Evolutionary conservation across 805 yeast species (phyloP), one percentile per base, ranked within the genome.

Genomic region (Saccharomyces paradoxus): DNA sequence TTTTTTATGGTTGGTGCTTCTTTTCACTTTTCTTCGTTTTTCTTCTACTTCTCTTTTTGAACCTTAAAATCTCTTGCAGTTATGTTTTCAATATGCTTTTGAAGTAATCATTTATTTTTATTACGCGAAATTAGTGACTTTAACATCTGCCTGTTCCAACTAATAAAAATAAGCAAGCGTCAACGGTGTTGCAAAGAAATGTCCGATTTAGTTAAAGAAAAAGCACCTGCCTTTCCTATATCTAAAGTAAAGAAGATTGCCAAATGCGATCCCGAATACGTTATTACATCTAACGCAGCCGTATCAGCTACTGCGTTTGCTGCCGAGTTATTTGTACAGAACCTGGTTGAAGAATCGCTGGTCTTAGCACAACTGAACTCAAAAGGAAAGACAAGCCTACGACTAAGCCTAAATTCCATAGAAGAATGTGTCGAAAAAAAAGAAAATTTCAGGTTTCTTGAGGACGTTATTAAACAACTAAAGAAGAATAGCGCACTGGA

Each of bases 201-300:
- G 51, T 51, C 17, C 51, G 50, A 49, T 28, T 54, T 31, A 56
- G 55, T 55, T 52, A 53, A 37, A 21, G 24, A 26, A 8, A 53
- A 49, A 26, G 51, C 49, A 14, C 66, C 66, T 9, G 53, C 56
- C 37, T 50, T 64, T 6, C 67, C 68, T 9, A 55, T 64, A 26
- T 58, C 67, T 1, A 64, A 63, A 49, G 58, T 63, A 30, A 64
- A 63, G 54, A 59, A 55, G 48, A 59, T 64, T n/a, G 66, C 66
- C 30, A 58, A 57, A 29, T 56, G 60, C 14, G 68, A 64, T 48
- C 63, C 63, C 7, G 65, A 63, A 21, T 58, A 61, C 48, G 53
- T 57, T 10, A 41, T 62, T n/a, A 63, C 66, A 6, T 54, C 65
- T 13, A 61, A 64, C 17, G 56, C 60, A 37, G 68, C 68, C 2